Percentiles rank a stretch among this genome's conserved stretches.
Evolutionary conservation across 331 rosid genomes (phyloP).

Genomic region (Cydonia oblonga): DNA sequence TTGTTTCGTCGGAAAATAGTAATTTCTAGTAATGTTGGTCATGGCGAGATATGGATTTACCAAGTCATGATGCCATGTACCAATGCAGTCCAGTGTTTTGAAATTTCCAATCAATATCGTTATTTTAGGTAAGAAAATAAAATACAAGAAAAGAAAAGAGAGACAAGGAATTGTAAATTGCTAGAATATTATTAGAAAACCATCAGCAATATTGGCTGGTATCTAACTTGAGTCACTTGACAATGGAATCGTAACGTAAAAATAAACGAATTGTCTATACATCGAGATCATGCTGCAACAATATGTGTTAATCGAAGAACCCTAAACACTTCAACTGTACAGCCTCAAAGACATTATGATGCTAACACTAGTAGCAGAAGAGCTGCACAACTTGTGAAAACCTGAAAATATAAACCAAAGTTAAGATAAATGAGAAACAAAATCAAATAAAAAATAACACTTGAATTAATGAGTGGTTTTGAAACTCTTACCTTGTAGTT

Average conservation of each 20-base stretch:
- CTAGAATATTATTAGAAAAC: not conserved
- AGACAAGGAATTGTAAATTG: not conserved
- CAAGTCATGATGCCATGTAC: no score
- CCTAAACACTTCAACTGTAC: not conserved
- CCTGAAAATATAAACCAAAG: constrained; percentile 25
- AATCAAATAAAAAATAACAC: not conserved
- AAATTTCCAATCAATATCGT: no score
- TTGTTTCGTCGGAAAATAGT: no score
- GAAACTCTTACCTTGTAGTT: constrained; percentile 45
- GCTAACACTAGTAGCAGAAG: constrained; percentile 25
- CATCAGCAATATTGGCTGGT: constrained; percentile 4
- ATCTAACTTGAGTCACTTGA: constrained; percentile 2
- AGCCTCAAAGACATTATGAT: not conserved
- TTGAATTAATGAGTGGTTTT: not conserved
- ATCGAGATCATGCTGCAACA: not conserved
- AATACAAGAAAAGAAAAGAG: not conserved
- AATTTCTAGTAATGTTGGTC: no score
- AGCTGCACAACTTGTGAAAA: constrained; percentile 32
- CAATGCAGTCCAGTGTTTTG: no score
- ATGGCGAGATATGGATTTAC: no score
- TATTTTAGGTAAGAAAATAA: no score
- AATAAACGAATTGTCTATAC: constrained; percentile 14
- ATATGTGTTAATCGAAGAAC: not conserved
- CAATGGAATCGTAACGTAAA: not conserved
- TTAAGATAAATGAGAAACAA: not conserved